These are phyloP conservation scores for Neurospora sp. DNA, from an alignment of 495 filamentous ascomycete genomes.

Conservation along the genomic window DNA sequence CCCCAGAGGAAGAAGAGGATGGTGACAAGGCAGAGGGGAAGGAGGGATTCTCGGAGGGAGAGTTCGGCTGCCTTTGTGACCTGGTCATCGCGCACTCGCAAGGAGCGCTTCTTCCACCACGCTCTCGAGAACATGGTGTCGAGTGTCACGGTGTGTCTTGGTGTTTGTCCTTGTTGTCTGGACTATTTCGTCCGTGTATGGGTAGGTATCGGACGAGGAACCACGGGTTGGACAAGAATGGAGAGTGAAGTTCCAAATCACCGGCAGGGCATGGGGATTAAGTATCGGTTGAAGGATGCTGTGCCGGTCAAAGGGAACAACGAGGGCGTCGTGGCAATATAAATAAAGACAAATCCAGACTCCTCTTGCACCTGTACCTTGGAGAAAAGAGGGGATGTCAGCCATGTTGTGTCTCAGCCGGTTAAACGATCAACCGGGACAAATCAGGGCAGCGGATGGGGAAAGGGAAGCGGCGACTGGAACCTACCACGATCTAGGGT, in stretches of 20 bases:
- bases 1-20: conserved; percentile 84
- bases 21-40: conserved; percentile 51
- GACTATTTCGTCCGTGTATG: background rate
- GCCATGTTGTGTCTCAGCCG: background rate
- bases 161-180: background rate
- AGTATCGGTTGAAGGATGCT: background rate
- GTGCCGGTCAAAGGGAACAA: background rate
- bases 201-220: background rate
- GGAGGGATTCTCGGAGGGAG: conserved; percentile 44
- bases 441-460: background rate
- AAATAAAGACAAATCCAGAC: background rate
- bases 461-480: background rate
- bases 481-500: background rate
- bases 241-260: background rate
- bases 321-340: background rate
- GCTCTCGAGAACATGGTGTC: conserved; percentile 22
- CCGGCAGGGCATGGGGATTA: background rate
- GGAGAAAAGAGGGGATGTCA: background rate
- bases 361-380: background rate
- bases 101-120: conserved; percentile 25
- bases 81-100: conserved; percentile 34
- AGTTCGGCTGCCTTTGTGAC: conserved; percentile 47
- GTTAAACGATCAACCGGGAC: background rate
- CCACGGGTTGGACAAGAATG: too few relatives aligned
- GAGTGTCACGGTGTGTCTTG: background rate